These are phyloP conservation scores for Polyporus tsugae DNA, from an alignment of 1,284 basidiomycete genomes.

Conservation along the genomic window DNA sequence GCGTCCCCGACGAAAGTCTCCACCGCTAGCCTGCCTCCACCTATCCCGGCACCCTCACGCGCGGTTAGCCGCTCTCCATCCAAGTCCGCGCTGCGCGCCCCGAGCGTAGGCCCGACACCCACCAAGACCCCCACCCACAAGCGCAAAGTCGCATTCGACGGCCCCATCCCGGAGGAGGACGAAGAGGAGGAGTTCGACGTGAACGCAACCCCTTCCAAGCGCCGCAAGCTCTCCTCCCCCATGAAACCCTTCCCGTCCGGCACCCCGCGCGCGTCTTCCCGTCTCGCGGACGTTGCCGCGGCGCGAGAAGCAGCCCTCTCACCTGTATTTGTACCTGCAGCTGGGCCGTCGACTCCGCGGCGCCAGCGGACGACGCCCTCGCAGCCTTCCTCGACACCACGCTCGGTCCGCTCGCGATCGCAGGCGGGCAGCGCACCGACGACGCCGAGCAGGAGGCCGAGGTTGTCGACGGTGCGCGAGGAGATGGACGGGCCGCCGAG, in stretches of 20 bases:
- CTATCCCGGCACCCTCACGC: slow-evolving; percentile 15
- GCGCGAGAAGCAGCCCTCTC: slow-evolving; percentile 7
- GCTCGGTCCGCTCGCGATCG: slow-evolving; percentile 15
- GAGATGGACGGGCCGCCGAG: slow-evolving; percentile 23
- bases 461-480: slow-evolving; percentile 24
- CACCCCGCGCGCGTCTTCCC: slow-evolving; percentile 25
- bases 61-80: slow-evolving; percentile 30
- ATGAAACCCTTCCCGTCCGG: slow-evolving; percentile 15
- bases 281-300: slow-evolving; percentile 19
- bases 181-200: slow-evolving; percentile 30
- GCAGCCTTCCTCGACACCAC: slow-evolving; percentile 28
- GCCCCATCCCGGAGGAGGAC: slow-evolving; percentile 32
- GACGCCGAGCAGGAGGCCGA: slow-evolving; percentile 16
- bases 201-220: slow-evolving; percentile 39
- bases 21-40: background rate
- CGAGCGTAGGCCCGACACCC: slow-evolving; percentile 31
- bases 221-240: slow-evolving; percentile 33
- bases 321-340: background rate
- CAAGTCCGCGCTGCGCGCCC: slow-evolving; percentile 35
- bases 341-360: slow-evolving; percentile 36
- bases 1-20: slow-evolving; percentile 14
- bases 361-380: slow-evolving; percentile 20
- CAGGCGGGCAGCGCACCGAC: slow-evolving; percentile 15
- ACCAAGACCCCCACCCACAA: slow-evolving; percentile 40
- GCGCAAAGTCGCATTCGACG: slow-evolving; percentile 41